phyloP scores from a whole-genome alignment of 129 eudicot genomes.

The Artemisia tridentata region DNA sequence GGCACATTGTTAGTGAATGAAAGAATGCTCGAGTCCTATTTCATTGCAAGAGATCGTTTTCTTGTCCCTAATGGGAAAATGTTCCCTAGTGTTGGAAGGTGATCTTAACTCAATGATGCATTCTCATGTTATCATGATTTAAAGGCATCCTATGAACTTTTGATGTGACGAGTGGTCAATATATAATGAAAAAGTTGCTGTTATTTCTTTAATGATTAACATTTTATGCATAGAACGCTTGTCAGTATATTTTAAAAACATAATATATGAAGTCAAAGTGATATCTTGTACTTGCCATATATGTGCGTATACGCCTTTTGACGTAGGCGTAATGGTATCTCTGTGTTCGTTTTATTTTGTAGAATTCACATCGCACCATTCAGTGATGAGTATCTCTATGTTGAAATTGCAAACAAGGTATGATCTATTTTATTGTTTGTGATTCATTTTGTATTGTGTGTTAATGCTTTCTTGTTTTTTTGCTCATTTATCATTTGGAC shows the following conservation, averaged over 20 bases:
- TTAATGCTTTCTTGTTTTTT: constrained; percentile 4
- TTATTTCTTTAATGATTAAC: too few relatives aligned
- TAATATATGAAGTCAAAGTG: too few relatives aligned
- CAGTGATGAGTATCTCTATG: constrained; percentile 66
- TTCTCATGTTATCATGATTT: too few relatives aligned
- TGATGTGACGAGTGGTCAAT: too few relatives aligned
- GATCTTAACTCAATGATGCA: not conserved
- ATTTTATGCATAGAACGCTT: too few relatives aligned
- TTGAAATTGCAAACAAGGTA: constrained; percentile 93
- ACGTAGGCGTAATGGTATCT: too few relatives aligned
- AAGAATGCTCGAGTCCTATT: constrained; percentile 95
- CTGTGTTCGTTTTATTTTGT: constrained; percentile 19
- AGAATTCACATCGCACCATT: too few relatives aligned
- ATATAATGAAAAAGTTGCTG: too few relatives aligned
- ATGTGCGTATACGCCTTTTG: too few relatives aligned
- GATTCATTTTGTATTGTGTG: constrained; percentile 4
- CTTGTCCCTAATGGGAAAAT: constrained; percentile 93
- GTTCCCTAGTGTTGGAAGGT: constrained; percentile 96
- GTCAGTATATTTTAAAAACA: too few relatives aligned
- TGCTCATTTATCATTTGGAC: too few relatives aligned
- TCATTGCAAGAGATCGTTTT: constrained; percentile 96
- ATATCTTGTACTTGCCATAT: too few relatives aligned
- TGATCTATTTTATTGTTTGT: not conserved
- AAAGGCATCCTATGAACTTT: not conserved
- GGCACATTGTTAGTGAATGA: constrained; percentile 91